Base-by-base conservation (phyloP, 2,329 filamentous ascomycete species). In the Aspergillus oerlinghausenensis region DNA sequence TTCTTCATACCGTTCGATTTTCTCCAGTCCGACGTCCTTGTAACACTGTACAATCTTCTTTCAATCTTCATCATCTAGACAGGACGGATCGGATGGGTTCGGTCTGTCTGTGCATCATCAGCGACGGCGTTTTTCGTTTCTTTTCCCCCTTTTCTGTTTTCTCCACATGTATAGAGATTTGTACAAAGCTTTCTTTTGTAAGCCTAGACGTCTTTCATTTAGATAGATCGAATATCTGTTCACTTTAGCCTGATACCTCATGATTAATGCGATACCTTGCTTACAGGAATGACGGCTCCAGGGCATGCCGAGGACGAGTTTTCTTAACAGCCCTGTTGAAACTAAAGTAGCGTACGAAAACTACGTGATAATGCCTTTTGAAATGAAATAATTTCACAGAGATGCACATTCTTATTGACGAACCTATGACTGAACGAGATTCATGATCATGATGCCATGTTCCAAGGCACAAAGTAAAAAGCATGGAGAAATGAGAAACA, bases 301-400 rank as follows among this genome's bases (percentile, higher is more conserved):
- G 14, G 32, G 14, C 3, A 6, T 17, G 5, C 11, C 11, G 14
- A 35, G 32, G 4, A 17, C 5, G 5, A 99, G 14, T 38, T 5
- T 17, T 1, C 32, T 14, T 6, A 7, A 7, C 14, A 38, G 14
- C 14, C 32, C 4, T 32, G 11, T 11, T 32, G 29, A 5, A 32
- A 32, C 29, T 14, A 6, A 49, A 29, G 50, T 42, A 49, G 51
- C 40, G 49, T 57, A 57, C 47, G 7, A 26, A 52, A 51, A 32
- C 5, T 49, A 19, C 32, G 25, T 21, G 14, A 38, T 7, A 17
- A 6, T 2, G 32, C 32, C 14, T 3, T 3, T 7, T 17, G 28
- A 11, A 11, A 29, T 29, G 29, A 14, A 17, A 38, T 17, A 14
- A 17, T 38, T 7, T 38, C 32, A 35, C 32, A 17, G 40, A 23